Conservation (phyloP, 2,329 filamentous ascomycete species). For the Aspergillus uvarum region DNA sequence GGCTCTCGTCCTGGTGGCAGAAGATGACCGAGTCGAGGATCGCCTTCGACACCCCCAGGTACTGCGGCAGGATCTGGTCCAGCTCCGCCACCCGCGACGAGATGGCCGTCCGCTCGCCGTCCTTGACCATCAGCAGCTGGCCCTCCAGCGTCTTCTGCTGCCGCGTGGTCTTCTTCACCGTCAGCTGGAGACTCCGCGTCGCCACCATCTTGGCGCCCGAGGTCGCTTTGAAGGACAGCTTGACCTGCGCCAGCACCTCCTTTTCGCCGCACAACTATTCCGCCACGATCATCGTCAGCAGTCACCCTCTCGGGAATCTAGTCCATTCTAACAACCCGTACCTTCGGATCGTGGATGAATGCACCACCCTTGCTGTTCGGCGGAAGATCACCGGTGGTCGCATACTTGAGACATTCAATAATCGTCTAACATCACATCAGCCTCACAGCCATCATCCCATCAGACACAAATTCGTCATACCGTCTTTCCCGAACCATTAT, state of each 20-base stretch:
- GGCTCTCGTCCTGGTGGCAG: constrained; percentile 95
- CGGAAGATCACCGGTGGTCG: constrained; percentile 88
- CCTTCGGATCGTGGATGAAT: constrained; percentile 96
- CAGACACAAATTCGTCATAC: constrained; percentile 32
- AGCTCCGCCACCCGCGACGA: constrained; percentile 80
- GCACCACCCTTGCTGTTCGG: constrained; percentile 86
- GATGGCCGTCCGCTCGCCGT: constrained; percentile 75
- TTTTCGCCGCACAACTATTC: constrained; percentile 73
- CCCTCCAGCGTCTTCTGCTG: constrained; percentile 83
- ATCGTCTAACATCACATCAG: constrained; percentile 62
- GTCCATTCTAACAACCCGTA: constrained; percentile 32
- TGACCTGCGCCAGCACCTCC: constrained; percentile 87
- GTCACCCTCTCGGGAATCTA: no score
- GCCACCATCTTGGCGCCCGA: constrained; percentile 77
- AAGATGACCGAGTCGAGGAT: constrained; percentile 95
- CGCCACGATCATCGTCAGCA: constrained; percentile 8
- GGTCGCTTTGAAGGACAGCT: constrained; percentile 79
- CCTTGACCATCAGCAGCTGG: constrained; percentile 69
- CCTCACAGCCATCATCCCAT: background rate
- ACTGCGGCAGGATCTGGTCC: constrained; percentile 78
- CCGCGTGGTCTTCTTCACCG: constrained; percentile 75
- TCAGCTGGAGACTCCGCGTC: constrained; percentile 80
- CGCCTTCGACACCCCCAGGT: constrained; percentile 84
- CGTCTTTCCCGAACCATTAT: constrained; percentile 97
- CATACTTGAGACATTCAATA: constrained; percentile 98